Conservation (phyloP, 805 yeast species). For the Ogataea kodamae region DNA sequence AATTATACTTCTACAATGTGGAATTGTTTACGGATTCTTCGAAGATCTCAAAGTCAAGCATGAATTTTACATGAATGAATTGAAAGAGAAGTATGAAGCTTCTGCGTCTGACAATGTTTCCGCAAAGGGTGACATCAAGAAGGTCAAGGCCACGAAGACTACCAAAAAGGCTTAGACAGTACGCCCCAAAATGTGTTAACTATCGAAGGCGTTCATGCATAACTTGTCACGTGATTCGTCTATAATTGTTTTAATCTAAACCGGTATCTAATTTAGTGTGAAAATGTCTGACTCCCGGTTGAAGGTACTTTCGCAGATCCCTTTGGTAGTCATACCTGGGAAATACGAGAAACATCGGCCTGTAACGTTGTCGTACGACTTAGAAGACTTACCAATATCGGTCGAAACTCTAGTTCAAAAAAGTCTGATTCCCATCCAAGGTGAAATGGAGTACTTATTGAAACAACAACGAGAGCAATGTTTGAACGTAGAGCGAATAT, state of each 20-base stretch:
- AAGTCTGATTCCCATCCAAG: slow-evolving; percentile 3
- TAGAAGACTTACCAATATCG: slow-evolving; percentile 14
- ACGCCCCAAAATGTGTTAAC: no score
- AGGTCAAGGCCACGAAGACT: slow-evolving; percentile 22
- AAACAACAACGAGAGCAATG: slow-evolving; percentile 5
- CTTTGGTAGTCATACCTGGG: slow-evolving; percentile 28
- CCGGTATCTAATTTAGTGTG: no score
- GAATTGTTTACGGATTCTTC: slow-evolving; percentile 72
- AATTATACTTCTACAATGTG: slow-evolving; percentile 80
- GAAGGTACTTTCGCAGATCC: slow-evolving; percentile 27
- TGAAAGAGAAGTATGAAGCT: slow-evolving; percentile 21
- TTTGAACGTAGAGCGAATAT: slow-evolving; percentile 3
- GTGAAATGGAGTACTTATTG: slow-evolving; percentile 7
- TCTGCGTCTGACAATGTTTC: slow-evolving; percentile 13
- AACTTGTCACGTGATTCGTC: no score
- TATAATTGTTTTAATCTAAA: no score
- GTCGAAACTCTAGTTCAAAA: slow-evolving; percentile 9
- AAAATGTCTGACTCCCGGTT: slow-evolving; percentile 13
- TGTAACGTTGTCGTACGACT: slow-evolving; percentile 27
- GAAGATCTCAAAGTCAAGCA: slow-evolving; percentile 28
- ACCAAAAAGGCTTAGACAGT: slow-evolving; percentile 18
- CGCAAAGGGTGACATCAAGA: slow-evolving; percentile 20
- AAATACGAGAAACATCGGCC: slow-evolving; percentile 22
- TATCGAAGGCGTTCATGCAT: no score
- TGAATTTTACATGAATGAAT: slow-evolving; percentile 26